phyloP scores from a whole-genome alignment of 1,284 basidiomycete genomes.

The Pseudozyma hubeiensis region DNA sequence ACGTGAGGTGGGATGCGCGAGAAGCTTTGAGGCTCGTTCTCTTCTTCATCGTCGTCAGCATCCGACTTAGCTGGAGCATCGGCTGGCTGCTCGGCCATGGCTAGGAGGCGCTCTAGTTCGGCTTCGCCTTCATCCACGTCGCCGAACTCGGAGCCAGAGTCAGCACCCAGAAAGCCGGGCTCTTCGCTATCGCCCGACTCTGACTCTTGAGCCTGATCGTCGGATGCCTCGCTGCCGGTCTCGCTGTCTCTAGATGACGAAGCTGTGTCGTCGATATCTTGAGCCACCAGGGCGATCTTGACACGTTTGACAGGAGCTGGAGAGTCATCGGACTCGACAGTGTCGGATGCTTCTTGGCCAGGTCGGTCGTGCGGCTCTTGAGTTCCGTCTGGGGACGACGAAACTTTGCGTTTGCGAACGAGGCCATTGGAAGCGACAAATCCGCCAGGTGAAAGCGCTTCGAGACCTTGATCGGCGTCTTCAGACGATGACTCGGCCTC shows the following conservation, averaged over 20 bases:
- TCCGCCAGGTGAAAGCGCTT: not conserved
- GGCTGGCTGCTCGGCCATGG: constrained; percentile 12
- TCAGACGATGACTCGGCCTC: constrained; percentile 15
- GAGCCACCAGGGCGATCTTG: constrained; percentile 21
- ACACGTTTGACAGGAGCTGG: constrained; percentile 24
- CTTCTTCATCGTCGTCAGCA: constrained; percentile 13
- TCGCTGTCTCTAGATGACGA: constrained; percentile 4
- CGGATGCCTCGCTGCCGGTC: not conserved
- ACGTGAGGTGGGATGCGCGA: constrained; percentile 55
- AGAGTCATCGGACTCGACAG: constrained; percentile 9
- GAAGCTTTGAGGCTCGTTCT: constrained; percentile 64
- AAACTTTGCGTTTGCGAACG: constrained; percentile 24
- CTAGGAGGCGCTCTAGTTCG: constrained; percentile 37
- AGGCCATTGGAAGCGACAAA: constrained; percentile 10
- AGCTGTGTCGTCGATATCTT: not conserved
- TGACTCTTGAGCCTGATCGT: not conserved
- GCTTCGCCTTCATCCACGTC: constrained; percentile 56
- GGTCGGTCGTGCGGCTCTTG: constrained; percentile 5
- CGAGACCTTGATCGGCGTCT: not conserved
- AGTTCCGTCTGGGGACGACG: constrained; percentile 3
- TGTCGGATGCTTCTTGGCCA: constrained; percentile 19
- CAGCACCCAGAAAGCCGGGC: constrained; percentile 26
- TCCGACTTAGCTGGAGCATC: constrained; percentile 10
- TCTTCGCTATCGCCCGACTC: constrained; percentile 14
- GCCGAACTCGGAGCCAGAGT: constrained; percentile 47